Evolutionary conservation across 148 eudicot genomes (phyloP).

Genomic region (Heliamphora exappendiculata): DNA sequence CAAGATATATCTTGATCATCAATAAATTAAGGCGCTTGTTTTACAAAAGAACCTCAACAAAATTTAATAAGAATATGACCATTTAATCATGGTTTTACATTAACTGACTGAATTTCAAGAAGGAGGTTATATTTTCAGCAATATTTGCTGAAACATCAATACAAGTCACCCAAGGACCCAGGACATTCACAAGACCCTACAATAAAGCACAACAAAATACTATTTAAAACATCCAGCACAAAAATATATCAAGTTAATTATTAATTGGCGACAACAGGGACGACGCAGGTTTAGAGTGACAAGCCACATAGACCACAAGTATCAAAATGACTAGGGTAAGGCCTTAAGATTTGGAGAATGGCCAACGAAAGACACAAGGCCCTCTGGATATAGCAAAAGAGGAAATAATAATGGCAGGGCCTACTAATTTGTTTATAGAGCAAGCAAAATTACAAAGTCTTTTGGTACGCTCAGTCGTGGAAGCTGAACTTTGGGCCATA

Average conservation of each 20-base stretch:
- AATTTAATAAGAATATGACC: background rate
- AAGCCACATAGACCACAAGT: too few species aligned
- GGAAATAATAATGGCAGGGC: background rate
- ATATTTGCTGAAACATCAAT: background rate
- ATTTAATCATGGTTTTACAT: background rate
- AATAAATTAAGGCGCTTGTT: background rate
- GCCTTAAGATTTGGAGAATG: background rate
- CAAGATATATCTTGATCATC: too few species aligned
- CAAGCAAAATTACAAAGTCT: background rate
- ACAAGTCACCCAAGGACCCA: background rate
- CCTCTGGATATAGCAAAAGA: background rate
- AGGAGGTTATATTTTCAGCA: background rate
- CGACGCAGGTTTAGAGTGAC: too few species aligned
- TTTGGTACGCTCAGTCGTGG: background rate
- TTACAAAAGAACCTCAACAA: background rate
- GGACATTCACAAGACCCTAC: background rate
- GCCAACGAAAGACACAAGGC: background rate
- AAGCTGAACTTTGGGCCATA: background rate
- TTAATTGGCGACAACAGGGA: background rate
- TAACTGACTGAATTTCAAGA: background rate
- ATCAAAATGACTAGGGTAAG: background rate
- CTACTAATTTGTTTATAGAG: background rate
- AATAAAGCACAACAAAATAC: background rate
- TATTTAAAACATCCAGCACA: background rate
- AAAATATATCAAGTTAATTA: too few species aligned